These are phyloP conservation scores for Blastobotrys terrestris DNA, from an alignment of 805 yeast genomes.

Conservation along the genomic window DNA sequence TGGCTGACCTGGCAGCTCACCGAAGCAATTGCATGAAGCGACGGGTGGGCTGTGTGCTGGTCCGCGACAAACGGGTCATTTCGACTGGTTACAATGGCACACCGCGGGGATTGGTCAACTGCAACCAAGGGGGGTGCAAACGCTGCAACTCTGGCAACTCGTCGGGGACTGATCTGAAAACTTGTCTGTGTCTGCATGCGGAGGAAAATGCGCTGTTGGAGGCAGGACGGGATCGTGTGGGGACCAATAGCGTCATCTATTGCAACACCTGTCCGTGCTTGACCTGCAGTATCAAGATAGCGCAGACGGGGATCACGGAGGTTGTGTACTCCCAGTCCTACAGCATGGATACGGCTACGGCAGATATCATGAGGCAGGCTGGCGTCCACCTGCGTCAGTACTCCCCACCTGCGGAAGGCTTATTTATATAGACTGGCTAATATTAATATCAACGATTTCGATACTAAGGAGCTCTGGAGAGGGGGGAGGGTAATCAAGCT, in stretches of 20 bases:
- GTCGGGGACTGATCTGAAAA: slow-evolving; percentile 60
- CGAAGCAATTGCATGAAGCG: slow-evolving; percentile 97
- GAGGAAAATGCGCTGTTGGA: slow-evolving; percentile 95
- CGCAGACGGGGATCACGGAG: slow-evolving; percentile 83
- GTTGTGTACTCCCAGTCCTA: slow-evolving; percentile 91
- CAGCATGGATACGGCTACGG: slow-evolving; percentile 81
- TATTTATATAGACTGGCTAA: slow-evolving; percentile 5
- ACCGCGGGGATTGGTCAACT: slow-evolving; percentile 78
- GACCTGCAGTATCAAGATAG: slow-evolving; percentile 92
- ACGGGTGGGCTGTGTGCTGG: slow-evolving; percentile 93
- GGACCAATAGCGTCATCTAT: slow-evolving; percentile 57
- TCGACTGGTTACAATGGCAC: slow-evolving; percentile 99
- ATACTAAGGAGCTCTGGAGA: too few species aligned
- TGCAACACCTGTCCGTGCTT: slow-evolving; percentile 97
- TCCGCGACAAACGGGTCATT: slow-evolving; percentile 74
- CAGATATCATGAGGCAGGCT: slow-evolving; percentile 64
- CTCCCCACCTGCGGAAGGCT: slow-evolving; percentile 34
- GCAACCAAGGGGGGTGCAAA: slow-evolving; percentile 93
- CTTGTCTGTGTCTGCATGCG: slow-evolving; percentile 93
- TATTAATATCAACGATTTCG: too few species aligned
- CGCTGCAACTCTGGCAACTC: slow-evolving; percentile 72
- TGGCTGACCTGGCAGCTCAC: slow-evolving; percentile 88
- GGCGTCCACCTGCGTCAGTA: slow-evolving; percentile 66
- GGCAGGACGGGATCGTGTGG: slow-evolving; percentile 85
- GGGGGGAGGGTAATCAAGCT: too few species aligned